Conservation (phyloP, 805 yeast genomes). For the Kluyveromyces nonfermentans region DNA sequence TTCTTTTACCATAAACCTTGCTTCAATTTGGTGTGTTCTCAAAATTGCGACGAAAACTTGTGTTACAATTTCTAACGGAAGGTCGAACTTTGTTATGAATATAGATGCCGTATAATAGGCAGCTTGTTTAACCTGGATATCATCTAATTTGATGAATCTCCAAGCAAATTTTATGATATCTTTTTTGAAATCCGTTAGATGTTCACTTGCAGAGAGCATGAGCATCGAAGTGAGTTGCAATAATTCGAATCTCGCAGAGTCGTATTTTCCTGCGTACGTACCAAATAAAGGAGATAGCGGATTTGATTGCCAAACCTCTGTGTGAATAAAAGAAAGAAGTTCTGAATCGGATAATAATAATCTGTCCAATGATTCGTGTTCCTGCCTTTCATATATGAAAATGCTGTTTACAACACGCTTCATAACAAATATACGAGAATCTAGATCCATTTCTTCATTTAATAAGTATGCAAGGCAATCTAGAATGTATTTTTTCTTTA, state of each 20-base stretch:
- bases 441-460: conserved; percentile 34
- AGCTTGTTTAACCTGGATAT: conserved; percentile 78
- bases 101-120: conserved; percentile 84
- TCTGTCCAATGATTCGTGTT: conserved; percentile 37
- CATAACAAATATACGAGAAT: conserved; percentile 52
- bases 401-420: conserved; percentile 57
- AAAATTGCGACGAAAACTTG: conserved; percentile 88
- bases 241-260: conserved; percentile 64
- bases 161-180: conserved; percentile 90
- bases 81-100: conserved; percentile 80
- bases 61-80: conserved; percentile 79
- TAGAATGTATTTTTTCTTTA: conserved; percentile 43
- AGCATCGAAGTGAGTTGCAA: conserved; percentile 74
- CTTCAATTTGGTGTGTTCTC: conserved; percentile 77
- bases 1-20: conserved; percentile 72
- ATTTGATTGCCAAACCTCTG: conserved; percentile 63
- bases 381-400: conserved; percentile 50
- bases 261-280: conserved; percentile 58
- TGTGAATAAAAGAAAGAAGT: conserved; percentile 31
- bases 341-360: conserved; percentile 30
- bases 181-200: conserved; percentile 54
- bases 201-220: conserved; percentile 55
- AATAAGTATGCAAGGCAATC: conserved; percentile 43
- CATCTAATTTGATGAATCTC: conserved; percentile 87
- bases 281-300: conserved; percentile 25